These are phyloP conservation scores for Kickxella alabastrina DNA, from an alignment of 192 early-diverging fungal species.

Conservation along the genomic window DNA sequence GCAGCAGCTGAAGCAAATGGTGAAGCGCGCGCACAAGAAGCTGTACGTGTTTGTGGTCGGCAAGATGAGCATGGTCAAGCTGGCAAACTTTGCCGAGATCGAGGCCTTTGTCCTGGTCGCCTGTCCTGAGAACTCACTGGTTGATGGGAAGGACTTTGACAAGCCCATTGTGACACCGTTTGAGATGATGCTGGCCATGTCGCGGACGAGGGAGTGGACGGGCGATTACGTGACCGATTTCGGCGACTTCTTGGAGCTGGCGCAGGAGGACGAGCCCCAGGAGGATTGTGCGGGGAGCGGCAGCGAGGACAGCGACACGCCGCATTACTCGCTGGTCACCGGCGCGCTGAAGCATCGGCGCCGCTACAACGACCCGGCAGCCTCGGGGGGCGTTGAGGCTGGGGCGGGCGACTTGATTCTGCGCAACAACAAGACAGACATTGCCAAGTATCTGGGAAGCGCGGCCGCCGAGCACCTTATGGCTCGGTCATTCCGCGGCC, in stretches of 20 bases:
- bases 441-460: constrained; percentile 45
- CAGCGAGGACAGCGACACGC: constrained; percentile 63
- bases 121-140: constrained; percentile 91
- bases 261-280: constrained; percentile 19
- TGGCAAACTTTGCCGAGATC: constrained; percentile 97
- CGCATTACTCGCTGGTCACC: constrained; percentile 88
- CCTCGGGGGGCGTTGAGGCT: constrained; percentile 7
- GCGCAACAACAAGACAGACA: constrained; percentile 52
- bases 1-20: constrained; percentile 70
- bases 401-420: constrained; percentile 52
- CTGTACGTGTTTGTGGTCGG: constrained; percentile 87
- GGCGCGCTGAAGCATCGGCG: constrained; percentile 66
- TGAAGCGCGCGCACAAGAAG: constrained; percentile 71
- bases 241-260: constrained; percentile 54
- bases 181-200: constrained; percentile 81
- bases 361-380: constrained; percentile 43
- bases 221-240: constrained; percentile 73
- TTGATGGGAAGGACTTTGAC: constrained; percentile 88
- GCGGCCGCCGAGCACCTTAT: constrained; percentile 65
- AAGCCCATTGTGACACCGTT: constrained; percentile 91
- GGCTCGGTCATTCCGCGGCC: constrained; percentile 73
- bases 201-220: constrained; percentile 55
- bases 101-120: constrained; percentile 88
- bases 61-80: constrained; percentile 91
- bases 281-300: constrained; percentile 41